Conservation (phyloP, 257 asterid species). For the Thymus mandschuricus region DNA sequence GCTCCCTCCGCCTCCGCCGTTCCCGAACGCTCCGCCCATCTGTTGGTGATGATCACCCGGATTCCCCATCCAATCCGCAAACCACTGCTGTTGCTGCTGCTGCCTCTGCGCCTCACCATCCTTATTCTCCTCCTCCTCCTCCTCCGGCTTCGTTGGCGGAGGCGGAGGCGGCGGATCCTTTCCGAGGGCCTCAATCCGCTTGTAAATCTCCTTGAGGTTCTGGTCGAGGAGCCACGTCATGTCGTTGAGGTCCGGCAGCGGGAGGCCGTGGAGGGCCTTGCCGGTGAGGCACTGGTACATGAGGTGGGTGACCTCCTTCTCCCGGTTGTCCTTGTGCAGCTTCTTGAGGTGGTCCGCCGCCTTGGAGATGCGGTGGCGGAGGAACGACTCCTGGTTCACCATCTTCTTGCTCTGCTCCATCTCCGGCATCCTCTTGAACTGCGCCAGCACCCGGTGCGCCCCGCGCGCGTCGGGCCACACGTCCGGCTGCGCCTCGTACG, state of each 20-base stretch:
- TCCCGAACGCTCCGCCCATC: conserved; percentile 38
- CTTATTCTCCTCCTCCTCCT: conserved; percentile 5
- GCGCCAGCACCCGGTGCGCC: conserved; percentile 62
- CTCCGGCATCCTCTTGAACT: conserved; percentile 85
- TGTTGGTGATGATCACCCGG: conserved; percentile 32
- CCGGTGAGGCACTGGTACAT: conserved; percentile 75
- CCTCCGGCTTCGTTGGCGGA: conserved; percentile 12
- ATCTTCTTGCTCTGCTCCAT: conserved; percentile 93
- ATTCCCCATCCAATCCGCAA: conserved; percentile 49
- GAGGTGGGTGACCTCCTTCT: conserved; percentile 65
- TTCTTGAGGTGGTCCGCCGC: conserved; percentile 73
- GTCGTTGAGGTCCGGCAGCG: conserved; percentile 57
- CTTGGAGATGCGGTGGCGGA: conserved; percentile 62
- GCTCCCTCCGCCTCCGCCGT: conserved; percentile 30
- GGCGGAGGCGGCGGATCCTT: conserved; percentile 27
- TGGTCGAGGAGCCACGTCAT: conserved; percentile 68
- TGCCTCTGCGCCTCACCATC: conserved; percentile 35
- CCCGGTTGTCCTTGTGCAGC: conserved; percentile 66
- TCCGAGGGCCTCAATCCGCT: conserved; percentile 55
- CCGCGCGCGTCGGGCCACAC: conserved; percentile 68
- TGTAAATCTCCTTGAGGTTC: conserved; percentile 61
- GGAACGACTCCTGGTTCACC: conserved; percentile 79
- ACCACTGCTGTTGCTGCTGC: conserved; percentile 40
- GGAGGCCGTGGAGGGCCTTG: conserved; percentile 49
- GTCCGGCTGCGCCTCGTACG: conserved; percentile 68